Evolutionary conservation across 192 early-diverging fungal genomes (phyloP), one percentile per base, ranked within the genome.

Genomic region (Phlyctochytrium arcticum): DNA sequence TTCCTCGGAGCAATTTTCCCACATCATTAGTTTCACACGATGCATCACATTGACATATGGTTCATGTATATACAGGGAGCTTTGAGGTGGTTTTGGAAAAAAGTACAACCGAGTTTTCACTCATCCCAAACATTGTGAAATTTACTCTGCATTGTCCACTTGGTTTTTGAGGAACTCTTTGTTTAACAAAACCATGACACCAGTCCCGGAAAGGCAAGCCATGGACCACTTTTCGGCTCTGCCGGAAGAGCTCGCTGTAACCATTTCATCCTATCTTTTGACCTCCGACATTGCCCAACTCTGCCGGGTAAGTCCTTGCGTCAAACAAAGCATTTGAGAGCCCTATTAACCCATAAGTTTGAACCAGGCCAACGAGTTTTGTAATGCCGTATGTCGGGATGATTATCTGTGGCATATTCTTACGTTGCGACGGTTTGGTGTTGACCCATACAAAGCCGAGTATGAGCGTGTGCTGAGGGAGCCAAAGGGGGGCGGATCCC

Each of bases 391-490:
- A 39, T 54, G 49, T 36, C 26, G 59, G 23, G 67, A 69, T 23
- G 48, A 69, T 3, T 62, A 62, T 19, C 6, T 69, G 3, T 69
- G 67, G 67, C n/a, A 48, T 24, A 12, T 61, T 21, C 26, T 69
- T 30, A 17, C 49, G 31, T 8, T 15, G 17, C 47, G 67, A 17
- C 67, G 67, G 2, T 69, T 69, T 44, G 67, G 67, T 21, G 31
- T 19, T 17, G 37, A 26, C n/a, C n/a, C n/a, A n/a, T n/a, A n/a
- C n/a, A n/a, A n/a, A n/a, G n/a, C n/a, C n/a, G n/a, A n/a, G 44
- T 17, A 15, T 23, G 59, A 15, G 12, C 10, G 10, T 33, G 6
- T 17, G 21, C 9, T 48, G 17, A 23, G 42, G 3, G 59, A 8
- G 4, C 21, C 3, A 51, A 24, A 29, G 10, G 23, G n/a, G 30